A percentile compares a stretch with the other conserved stretches of the same genome.
These are phyloP conservation scores for Candida albicans DNA, from an alignment of 1,139 yeast species.

Conservation along the genomic window DNA sequence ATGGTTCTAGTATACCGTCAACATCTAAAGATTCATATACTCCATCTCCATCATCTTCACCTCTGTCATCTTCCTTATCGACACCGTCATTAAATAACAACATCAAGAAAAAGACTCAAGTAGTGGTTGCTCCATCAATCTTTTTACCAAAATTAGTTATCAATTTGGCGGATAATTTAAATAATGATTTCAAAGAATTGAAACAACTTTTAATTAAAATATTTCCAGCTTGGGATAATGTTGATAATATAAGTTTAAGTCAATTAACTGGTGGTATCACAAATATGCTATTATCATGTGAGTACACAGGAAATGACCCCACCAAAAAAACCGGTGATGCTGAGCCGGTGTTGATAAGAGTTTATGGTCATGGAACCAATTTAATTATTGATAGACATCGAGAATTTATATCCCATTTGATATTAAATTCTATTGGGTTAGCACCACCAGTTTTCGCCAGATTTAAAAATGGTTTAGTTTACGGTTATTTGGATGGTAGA, in stretches of 20 bases:
- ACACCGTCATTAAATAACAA: background rate
- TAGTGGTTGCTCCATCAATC: slow-evolving; percentile 32
- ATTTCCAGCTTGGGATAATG: slow-evolving; percentile 36
- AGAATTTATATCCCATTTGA: slow-evolving; percentile 71
- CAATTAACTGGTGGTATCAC: slow-evolving; percentile 78
- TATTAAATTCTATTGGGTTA: slow-evolving; percentile 56
- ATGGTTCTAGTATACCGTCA: slow-evolving; percentile 6
- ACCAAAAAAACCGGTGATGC: slow-evolving; percentile 6
- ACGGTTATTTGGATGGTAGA: slow-evolving; percentile 68
- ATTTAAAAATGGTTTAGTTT: slow-evolving; percentile 72
- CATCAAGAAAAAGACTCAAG: background rate
- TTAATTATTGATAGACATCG: slow-evolving; percentile 74
- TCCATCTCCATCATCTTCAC: slow-evolving; percentile 19
- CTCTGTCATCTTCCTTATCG: slow-evolving; percentile 10
- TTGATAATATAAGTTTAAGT: slow-evolving; percentile 26
- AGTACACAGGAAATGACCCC: slow-evolving; percentile 18
- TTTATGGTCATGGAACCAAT: slow-evolving; percentile 76
- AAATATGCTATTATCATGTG: slow-evolving; percentile 64
- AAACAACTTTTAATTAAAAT: slow-evolving; percentile 33
- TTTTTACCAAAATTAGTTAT: slow-evolving; percentile 41
- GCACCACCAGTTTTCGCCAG: slow-evolving; percentile 73
- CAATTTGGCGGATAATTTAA: slow-evolving; percentile 33
- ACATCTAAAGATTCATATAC: slow-evolving; percentile 5
- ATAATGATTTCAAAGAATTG: slow-evolving; percentile 32
- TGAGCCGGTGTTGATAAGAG: slow-evolving; percentile 57